Percentiles rank a stretch among this genome's conserved stretches.
These are phyloP conservation scores for Xanthoconium separans DNA, from an alignment of 1,284 basidiomycete species.

Conservation along the genomic window DNA sequence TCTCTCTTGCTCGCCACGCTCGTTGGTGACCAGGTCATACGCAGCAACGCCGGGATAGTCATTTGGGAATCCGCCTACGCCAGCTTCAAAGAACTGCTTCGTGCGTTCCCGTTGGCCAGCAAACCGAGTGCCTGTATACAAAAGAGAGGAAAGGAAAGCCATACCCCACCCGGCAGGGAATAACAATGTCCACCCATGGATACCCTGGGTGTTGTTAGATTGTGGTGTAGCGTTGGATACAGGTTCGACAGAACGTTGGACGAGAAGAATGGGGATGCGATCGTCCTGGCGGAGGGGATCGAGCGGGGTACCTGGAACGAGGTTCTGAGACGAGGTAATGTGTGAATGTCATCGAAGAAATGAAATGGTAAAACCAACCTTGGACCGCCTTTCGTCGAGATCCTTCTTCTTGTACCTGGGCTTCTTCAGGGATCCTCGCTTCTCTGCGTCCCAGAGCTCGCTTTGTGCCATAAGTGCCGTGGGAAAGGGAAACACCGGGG, in stretches of 20 bases:
- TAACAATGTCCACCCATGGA: conserved; percentile 85
- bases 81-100: conserved; percentile 79
- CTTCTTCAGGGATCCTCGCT: conserved; percentile 51
- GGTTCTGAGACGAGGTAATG: conserved; percentile 45
- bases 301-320: conserved; percentile 75
- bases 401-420: conserved; percentile 82
- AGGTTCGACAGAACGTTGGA: conserved; percentile 72
- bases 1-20: conserved; percentile 51
- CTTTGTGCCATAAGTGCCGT: conserved; percentile 58
- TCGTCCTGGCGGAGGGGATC: conserved; percentile 70
- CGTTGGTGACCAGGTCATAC: conserved; percentile 49
- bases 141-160: conserved; percentile 81
- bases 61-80: conserved; percentile 72
- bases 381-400: conserved; percentile 73
- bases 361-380: conserved; percentile 43
- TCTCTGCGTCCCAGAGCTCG: conserved; percentile 68
- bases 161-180: conserved; percentile 86
- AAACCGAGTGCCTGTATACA: conserved; percentile 77
- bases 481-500: conserved; percentile 48
- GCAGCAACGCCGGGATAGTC: conserved; percentile 67
- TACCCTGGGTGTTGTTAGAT: conserved; percentile 32
- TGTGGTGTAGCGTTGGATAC: conserved; percentile 20
- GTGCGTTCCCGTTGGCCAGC: conserved; percentile 77
- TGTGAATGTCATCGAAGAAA: neutral
- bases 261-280: conserved; percentile 76